Evolutionary conservation across 176 grass and related monocot species (phyloP).

Genomic region (Calamus simplicifolius): DNA sequence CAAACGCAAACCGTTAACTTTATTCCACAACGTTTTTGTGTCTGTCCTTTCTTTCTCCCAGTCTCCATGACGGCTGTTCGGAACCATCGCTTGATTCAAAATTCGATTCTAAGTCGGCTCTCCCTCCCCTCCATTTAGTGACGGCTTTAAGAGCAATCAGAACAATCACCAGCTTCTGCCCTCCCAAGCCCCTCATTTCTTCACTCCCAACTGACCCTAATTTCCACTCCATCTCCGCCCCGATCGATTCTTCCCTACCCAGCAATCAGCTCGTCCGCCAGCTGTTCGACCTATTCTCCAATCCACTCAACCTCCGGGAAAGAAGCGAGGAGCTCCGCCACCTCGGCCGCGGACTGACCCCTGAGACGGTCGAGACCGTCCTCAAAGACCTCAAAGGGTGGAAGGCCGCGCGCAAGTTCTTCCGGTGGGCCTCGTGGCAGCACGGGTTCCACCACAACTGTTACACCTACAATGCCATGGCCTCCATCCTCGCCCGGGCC

Average conservation of each 20-base stretch:
- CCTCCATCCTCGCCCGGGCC: conserved; percentile 35
- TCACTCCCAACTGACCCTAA: too few species aligned
- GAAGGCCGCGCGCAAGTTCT: conserved; percentile 72
- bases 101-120: not conserved
- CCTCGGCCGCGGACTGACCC: conserved; percentile 32
- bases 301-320: conserved; percentile 35
- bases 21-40: too few species aligned
- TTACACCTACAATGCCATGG: conserved; percentile 87
- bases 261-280: conserved; percentile 32
- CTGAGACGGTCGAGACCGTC: conserved; percentile 28
- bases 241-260: not conserved
- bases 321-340: conserved; percentile 22
- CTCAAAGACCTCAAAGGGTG: conserved; percentile 43
- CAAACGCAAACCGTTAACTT: too few species aligned
- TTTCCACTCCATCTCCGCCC: not conserved
- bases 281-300: conserved; percentile 74
- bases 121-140: not conserved
- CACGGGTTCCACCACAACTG: conserved; percentile 65
- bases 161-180: not conserved
- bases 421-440: conserved; percentile 48
- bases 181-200: not conserved
- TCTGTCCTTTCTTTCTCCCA: too few species aligned
- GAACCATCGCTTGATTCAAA: too few species aligned
- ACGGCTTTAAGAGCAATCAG: not conserved
- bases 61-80: too few species aligned